phyloP scores from a whole-genome alignment of 2,329 filamentous ascomycete genomes.

The Botrytis elliptica region DNA sequence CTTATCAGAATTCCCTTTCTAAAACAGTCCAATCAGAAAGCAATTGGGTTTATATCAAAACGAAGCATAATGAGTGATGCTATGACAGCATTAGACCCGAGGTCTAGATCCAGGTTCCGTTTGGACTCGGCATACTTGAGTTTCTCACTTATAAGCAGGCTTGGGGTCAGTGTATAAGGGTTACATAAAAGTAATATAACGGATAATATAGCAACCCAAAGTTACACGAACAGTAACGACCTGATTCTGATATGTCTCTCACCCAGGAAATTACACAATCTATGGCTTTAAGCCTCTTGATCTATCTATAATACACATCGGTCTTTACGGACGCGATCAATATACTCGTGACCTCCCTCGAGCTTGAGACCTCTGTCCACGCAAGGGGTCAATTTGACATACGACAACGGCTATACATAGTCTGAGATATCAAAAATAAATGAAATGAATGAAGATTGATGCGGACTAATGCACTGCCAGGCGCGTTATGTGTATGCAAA shows the following conservation, averaged over 20 bases:
- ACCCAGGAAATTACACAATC: background rate
- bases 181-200: background rate
- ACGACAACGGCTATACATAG: conserved; percentile 13
- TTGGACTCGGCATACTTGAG: background rate
- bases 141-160: background rate
- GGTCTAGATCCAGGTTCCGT: background rate
- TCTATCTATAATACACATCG: background rate
- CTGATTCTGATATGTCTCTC: background rate
- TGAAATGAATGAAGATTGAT: background rate
- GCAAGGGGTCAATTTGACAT: conserved; percentile 12
- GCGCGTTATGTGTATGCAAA: background rate
- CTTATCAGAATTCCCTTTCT: background rate
- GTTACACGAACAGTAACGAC: background rate
- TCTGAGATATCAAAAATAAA: background rate
- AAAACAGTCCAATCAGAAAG: background rate
- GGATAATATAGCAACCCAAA: background rate
- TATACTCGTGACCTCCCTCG: background rate
- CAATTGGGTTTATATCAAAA: background rate
- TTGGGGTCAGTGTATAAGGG: background rate
- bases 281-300: background rate
- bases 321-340: background rate
- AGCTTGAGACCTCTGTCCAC: background rate
- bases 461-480: background rate
- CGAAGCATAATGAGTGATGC: background rate
- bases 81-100: background rate